A percentile compares a stretch with the other conserved stretches of the same genome.
Conservation (phyloP, 495 filamentous ascomycete species). For the Talaromyces nanjingensis region DNA sequence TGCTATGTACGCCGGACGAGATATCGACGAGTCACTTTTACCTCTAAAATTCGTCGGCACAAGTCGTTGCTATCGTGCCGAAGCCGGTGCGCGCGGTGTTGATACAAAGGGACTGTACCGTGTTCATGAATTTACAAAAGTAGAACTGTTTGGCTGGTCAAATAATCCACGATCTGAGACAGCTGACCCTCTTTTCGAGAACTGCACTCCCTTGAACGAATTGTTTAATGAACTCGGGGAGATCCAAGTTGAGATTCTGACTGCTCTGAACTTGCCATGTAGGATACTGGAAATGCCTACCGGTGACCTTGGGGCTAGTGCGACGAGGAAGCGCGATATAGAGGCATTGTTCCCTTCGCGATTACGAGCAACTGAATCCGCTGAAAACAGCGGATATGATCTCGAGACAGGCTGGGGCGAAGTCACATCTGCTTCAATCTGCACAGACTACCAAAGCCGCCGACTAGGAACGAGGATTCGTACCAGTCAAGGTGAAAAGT, state of each 20-base stretch:
- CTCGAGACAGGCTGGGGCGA: constrained; percentile 85
- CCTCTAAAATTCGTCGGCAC: constrained; percentile 75
- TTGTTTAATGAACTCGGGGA: constrained; percentile 77
- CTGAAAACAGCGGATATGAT: constrained; percentile 13
- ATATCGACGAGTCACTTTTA: constrained; percentile 52
- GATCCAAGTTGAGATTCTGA: constrained; percentile 78
- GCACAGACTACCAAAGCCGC: constrained; percentile 89
- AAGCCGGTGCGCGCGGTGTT: constrained; percentile 81
- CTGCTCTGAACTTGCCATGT: constrained; percentile 69
- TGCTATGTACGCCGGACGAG: constrained; percentile 73
- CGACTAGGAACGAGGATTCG: constrained; percentile 67
- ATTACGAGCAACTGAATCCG: constrained; percentile 22
- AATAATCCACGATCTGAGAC: constrained; percentile 31
- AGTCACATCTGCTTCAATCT: constrained; percentile 83
- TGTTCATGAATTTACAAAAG: constrained; percentile 99
- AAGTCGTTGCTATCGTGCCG: constrained; percentile 86
- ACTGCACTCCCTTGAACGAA: constrained; percentile 27
- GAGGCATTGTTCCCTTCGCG: constrained; percentile 91
- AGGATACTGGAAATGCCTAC: constrained; percentile 90
- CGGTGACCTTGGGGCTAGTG: constrained; percentile 79
- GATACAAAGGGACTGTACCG: constrained; percentile 94
- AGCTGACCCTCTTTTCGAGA: not conserved
- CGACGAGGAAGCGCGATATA: constrained; percentile 80
- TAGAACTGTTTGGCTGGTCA: constrained; percentile 90
- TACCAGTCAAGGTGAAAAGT: constrained; percentile 30